Base-by-base conservation (phyloP, 2,329 filamentous ascomycete species). In the Colletotrichum sublineola region DNA sequence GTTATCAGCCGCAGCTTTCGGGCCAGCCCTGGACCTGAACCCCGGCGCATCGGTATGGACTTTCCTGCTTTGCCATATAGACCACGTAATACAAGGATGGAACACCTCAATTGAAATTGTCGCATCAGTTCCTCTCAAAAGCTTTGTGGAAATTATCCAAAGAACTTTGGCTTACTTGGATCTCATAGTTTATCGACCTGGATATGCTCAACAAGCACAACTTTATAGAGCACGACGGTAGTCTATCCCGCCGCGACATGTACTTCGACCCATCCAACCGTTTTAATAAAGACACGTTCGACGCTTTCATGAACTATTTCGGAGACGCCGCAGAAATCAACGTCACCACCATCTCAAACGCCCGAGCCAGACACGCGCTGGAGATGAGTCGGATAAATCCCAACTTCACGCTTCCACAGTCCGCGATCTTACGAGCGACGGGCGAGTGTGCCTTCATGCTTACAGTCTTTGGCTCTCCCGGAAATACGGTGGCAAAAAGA, bases 251-350 rank as follows among this genome's bases (percentile, higher is more conserved):
- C 24, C 75, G 80, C 1, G 87, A 89, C 68, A 84, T 82, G n/a
- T 85, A 79, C 80, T 83, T 87, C 66, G 87, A 87, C 29, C 84
- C 86, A 76, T 85, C 85, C 75, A 82, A 86, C 75, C 68, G 83
- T 67, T 89, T 90, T 80, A 88, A 89, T 77, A 78, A 84, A 58
- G 83, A 81, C 2, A 77, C 88, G 70, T 90, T 89, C 76, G 82
- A 85, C 62, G 77, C 82, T 58, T 84, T 83, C 0, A 79, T 75
- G 38, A 70, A 75, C 4, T 89, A 84, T 77, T 90, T 71, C 20
- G 64, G 86, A 84, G 85, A 81, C 0, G 79, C 70, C 0, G 75
- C 81, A 3, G 78, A 79, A 12, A 75, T 89, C 38, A 78, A 81
- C 36, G 77, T 82, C 0, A 65, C 82, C 3, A 82, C 82, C 77